A percentile compares a stretch with the other conserved stretches of the same genome.
phyloP scores from a whole-genome alignment of 495 filamentous ascomycete genomes.

The Neurospora sp. region DNA sequence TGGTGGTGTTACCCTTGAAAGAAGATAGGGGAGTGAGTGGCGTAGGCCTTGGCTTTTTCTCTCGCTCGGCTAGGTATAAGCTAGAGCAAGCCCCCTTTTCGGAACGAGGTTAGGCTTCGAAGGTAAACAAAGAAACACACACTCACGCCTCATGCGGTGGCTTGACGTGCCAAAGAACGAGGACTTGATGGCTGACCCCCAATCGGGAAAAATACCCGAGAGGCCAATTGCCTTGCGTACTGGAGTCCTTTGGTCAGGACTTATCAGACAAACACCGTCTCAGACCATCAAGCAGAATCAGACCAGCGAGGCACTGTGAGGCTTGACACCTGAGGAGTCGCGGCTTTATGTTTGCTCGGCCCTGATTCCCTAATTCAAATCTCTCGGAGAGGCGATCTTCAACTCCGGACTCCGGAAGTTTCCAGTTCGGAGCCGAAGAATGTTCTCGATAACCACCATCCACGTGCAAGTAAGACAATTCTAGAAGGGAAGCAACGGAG shows the following conservation, averaged over 20 bases:
- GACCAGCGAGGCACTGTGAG: not conserved
- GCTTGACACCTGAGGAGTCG: not conserved
- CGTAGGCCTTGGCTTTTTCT: not conserved
- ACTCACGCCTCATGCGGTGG: not conserved
- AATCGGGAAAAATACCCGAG: not conserved
- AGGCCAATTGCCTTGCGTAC: not conserved
- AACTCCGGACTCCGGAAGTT: not conserved
- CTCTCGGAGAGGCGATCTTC: not conserved
- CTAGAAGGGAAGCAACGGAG: not conserved
- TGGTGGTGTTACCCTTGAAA: not conserved
- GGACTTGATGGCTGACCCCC: not conserved
- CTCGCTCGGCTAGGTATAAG: not conserved
- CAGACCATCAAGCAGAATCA: not conserved
- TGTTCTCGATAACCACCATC: not conserved
- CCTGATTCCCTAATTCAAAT: not conserved
- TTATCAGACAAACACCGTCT: not conserved
- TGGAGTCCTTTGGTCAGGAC: not conserved
- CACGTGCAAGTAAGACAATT: not conserved
- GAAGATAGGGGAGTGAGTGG: not conserved
- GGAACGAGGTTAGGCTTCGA: not conserved
- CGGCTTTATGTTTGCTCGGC: not conserved
- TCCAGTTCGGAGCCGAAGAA: not conserved
- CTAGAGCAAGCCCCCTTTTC: not conserved
- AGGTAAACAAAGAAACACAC: not conserved
- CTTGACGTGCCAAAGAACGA: not conserved